These are phyloP conservation scores for Metschnikowia corniflorae DNA, from an alignment of 805 yeast species.

Conservation along the genomic window DNA sequence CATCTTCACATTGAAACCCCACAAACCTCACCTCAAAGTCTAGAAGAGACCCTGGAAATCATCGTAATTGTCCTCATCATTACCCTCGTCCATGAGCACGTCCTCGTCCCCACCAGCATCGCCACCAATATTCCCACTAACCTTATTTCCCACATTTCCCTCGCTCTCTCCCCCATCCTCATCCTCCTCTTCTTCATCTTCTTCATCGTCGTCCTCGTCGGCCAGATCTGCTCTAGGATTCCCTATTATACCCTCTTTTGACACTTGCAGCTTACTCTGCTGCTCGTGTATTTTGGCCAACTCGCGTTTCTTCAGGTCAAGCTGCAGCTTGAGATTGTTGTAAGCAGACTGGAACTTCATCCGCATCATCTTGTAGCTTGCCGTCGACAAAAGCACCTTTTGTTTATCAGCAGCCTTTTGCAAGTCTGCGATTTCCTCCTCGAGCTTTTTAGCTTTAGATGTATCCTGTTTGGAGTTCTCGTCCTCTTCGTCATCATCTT, in stretches of 20 bases:
- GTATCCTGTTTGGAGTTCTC: constrained; percentile 47
- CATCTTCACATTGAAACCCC: no score
- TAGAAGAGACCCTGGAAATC: constrained; percentile 27
- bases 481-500: constrained; percentile 48
- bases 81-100: constrained; percentile 10
- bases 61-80: constrained; percentile 25
- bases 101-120: constrained; percentile 10
- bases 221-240: no score
- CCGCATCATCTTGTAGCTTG: constrained; percentile 79
- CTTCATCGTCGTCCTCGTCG: constrained; percentile 10
- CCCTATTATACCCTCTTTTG: no score
- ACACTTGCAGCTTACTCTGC: constrained; percentile 12
- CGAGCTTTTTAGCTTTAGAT: constrained; percentile 62
- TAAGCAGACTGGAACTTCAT: constrained; percentile 83
- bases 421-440: constrained; percentile 82
- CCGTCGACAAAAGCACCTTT: constrained; percentile 64
- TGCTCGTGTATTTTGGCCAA: constrained; percentile 18
- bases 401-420: constrained; percentile 74
- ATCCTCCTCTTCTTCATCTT: constrained; percentile 4
- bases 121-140: neutral
- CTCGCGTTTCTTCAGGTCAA: constrained; percentile 57
- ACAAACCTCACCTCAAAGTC: no score
- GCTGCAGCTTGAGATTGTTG: constrained; percentile 70
- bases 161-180: neutral
- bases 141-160: neutral